Conservation (phyloP, 2,329 filamentous ascomycete species). For the Colletotrichum scovillei region DNA sequence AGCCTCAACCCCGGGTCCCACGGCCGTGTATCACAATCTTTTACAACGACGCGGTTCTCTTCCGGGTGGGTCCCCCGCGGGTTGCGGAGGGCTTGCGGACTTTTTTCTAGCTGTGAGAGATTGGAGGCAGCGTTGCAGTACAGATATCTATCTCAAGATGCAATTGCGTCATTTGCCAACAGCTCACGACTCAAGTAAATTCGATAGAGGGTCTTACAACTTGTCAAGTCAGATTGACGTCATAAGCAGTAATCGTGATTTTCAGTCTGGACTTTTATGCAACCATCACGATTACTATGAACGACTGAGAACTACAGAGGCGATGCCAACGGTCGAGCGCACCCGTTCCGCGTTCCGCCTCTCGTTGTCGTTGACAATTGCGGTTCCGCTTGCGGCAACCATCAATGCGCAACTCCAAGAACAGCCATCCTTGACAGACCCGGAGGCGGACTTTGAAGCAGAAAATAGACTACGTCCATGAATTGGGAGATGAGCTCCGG, state of each 20-base stretch:
- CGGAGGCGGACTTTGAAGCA: not conserved
- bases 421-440: not conserved
- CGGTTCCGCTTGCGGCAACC: constrained; percentile 5
- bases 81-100: constrained; percentile 13
- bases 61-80: constrained; percentile 21
- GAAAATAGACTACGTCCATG: not conserved
- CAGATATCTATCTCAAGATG: not conserved
- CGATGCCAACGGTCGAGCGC: not conserved
- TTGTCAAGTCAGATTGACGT: constrained; percentile 4
- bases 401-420: constrained; percentile 5
- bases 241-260: not conserved
- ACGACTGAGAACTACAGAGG: not conserved
- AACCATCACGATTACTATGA: not conserved
- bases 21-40: constrained; percentile 34
- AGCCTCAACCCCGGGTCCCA: constrained; percentile 27
- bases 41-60: constrained; percentile 16
- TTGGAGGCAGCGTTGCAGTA: not conserved
- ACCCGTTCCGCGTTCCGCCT: not conserved
- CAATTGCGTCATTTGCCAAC: constrained; percentile 20
- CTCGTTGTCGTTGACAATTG: not conserved
- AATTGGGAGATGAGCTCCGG: constrained; percentile 22
- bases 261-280: not conserved
- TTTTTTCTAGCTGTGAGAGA: constrained; percentile 15
- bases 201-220: constrained; percentile 8
- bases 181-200: constrained; percentile 19